Evolutionary conservation across 2,329 filamentous ascomycete genomes (phyloP), one percentile per base, ranked within the genome.

Genomic region (Thielaviopsis cerberus): DNA sequence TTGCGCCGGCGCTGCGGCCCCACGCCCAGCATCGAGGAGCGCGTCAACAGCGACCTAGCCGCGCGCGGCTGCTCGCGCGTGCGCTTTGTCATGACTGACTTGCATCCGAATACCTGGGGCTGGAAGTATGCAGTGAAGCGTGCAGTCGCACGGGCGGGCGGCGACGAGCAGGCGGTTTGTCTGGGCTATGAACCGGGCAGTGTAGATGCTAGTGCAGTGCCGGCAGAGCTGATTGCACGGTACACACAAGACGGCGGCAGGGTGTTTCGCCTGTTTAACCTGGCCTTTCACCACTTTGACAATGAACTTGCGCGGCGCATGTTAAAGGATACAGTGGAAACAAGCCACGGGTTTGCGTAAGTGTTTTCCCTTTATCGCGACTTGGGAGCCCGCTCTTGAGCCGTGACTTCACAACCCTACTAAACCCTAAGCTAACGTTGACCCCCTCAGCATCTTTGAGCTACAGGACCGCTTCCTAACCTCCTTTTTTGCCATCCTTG

Each of bases 221-320:
- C 82, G n/a, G 64, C 68, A 30, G 68, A 74, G 48, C 67, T 82
- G 30, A 69, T 78, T 53, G 64, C 58, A 23, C 65, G 65, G 20
- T 64, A 65, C 25, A 57, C 56, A 3, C 34, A 20, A 17, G 57
- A 63, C 20, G 71, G 70, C 3, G 72, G 71, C 54, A 76, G 74
- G 65, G 76, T 86, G 23, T 84, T 88, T 66, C 74, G 85, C 4
- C 70, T 88, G 54, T 89, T 86, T 68, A 86, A 83, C 66, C 73
- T 88, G 1, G 79, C 83, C 1, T 90, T 90, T 65, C 86, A 89
- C 68, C 85, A 89, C 69, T 89, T 89, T 63, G 76, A 81, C 61
- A 82, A 88, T 64, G 69, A 70, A 3, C 68, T 81, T 20, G 85
- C 82, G 0, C 70, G 67, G 25, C 72, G 74, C 8, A 83, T 88